Percentiles rank a stretch among this genome's conserved stretches.
These are phyloP conservation scores for Syncephalastrum monosporum DNA, from an alignment of 371 early-diverging fungal genomes.

Conservation along the genomic window DNA sequence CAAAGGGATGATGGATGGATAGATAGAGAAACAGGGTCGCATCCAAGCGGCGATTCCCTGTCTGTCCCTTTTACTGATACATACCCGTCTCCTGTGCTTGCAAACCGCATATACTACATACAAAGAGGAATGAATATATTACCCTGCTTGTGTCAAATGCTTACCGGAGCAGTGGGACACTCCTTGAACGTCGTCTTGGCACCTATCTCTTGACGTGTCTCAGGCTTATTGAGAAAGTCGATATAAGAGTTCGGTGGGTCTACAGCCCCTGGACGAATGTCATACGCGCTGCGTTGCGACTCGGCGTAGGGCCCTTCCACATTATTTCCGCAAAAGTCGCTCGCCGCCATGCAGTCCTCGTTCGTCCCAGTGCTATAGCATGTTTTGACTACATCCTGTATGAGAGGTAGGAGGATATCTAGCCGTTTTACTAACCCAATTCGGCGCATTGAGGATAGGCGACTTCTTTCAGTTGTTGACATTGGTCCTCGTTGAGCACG, in stretches of 20 bases:
- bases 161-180: constrained; percentile 8
- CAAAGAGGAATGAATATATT: too few relatives aligned
- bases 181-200: constrained; percentile 8
- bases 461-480: constrained; percentile 8
- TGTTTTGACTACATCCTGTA: constrained; percentile 11
- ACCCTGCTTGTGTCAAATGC: neutral
- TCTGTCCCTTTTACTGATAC: neutral
- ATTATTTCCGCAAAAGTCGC: constrained; percentile 15
- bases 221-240: constrained; percentile 9
- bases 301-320: constrained; percentile 11
- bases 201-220: constrained; percentile 12
- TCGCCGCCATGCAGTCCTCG: constrained; percentile 13
- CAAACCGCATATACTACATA: too few relatives aligned
- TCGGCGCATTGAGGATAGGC: constrained; percentile 7
- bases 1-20: neutral
- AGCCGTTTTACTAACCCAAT: constrained; percentile 7
- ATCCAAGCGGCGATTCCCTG: neutral
- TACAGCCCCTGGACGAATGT: constrained; percentile 15
- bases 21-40: too few relatives aligned
- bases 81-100: neutral
- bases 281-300: constrained; percentile 18
- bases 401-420: neutral
- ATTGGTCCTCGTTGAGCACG: constrained; percentile 7
- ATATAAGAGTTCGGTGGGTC: constrained; percentile 12
- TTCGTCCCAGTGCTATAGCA: constrained; percentile 14